Percentiles rank a stretch among this genome's conserved stretches.
phyloP scores from a whole-genome alignment of 495 filamentous ascomycete species.

The Rostrohypoxylon terebratum region DNA sequence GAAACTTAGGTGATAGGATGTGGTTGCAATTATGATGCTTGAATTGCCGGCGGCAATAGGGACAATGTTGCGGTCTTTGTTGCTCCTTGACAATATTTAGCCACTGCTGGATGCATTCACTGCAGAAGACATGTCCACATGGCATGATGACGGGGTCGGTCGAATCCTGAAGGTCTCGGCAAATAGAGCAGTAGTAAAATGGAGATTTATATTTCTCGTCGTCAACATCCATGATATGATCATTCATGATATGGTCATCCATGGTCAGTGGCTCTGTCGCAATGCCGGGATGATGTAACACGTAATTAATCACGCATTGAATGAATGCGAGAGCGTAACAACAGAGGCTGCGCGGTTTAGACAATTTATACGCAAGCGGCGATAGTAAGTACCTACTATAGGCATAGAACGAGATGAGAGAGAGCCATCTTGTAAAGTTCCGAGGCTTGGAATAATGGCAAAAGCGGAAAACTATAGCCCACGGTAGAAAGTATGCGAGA shows the following conservation, averaged over 20 bases:
- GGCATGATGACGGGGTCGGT: background rate
- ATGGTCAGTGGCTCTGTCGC: background rate
- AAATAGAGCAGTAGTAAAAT: background rate
- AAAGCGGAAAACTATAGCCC: no score
- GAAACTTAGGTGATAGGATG: background rate
- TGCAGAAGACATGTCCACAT: background rate
- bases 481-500: no score
- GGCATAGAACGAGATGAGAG: no score
- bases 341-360: no score
- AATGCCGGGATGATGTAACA: no score
- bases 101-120: background rate
- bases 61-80: background rate
- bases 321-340: no score
- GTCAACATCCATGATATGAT: background rate
- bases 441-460: no score
- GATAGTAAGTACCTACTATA: no score
- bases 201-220: background rate
- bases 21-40: background rate
- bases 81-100: background rate
- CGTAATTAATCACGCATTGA: no score
- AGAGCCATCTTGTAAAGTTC: no score
- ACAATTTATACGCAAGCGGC: no score
- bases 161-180: background rate
- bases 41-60: background rate
- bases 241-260: background rate